Conservation (phyloP, 805 yeast genomes). For the Lipomyces spencermartinsiae region DNA sequence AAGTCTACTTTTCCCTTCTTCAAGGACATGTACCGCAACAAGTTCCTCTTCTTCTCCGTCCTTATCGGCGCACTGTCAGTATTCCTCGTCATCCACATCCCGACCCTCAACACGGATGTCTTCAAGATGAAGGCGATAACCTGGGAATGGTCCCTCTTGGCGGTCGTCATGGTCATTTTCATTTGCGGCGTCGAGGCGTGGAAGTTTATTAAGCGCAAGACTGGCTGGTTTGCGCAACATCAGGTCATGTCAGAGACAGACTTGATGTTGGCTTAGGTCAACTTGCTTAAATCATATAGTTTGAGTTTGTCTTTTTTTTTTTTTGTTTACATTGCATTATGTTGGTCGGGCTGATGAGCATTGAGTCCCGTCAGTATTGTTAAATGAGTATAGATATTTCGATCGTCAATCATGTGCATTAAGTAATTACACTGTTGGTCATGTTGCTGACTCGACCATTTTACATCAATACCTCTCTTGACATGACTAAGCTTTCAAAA, state of each 20-base stretch:
- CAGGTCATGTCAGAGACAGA: not conserved
- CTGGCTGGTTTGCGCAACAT: conserved; percentile 20
- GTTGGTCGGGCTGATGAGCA: not conserved
- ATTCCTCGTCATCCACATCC: conserved; percentile 85
- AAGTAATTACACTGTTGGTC: not conserved
- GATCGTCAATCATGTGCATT: not conserved
- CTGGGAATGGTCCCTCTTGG: conserved; percentile 80
- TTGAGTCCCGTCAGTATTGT: not conserved
- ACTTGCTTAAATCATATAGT: too few species aligned
- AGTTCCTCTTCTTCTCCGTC: conserved; percentile 82
- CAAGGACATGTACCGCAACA: conserved; percentile 72
- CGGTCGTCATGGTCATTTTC: conserved; percentile 63
- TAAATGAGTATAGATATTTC: conserved; percentile 8
- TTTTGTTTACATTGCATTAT: not conserved
- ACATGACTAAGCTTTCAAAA: conserved; percentile 22
- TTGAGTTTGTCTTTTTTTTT: not conserved
- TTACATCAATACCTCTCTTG: not conserved
- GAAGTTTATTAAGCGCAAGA: conserved; percentile 66
- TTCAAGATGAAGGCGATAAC: conserved; percentile 74
- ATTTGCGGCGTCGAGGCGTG: conserved; percentile 67
- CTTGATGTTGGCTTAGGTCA: not conserved
- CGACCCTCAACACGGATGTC: conserved; percentile 80
- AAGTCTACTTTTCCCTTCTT: conserved; percentile 64
- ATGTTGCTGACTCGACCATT: not conserved
- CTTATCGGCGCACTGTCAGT: conserved; percentile 70